Base-by-base conservation (phyloP, 1,284 basidiomycete species). In the Abortiporus biennis region DNA sequence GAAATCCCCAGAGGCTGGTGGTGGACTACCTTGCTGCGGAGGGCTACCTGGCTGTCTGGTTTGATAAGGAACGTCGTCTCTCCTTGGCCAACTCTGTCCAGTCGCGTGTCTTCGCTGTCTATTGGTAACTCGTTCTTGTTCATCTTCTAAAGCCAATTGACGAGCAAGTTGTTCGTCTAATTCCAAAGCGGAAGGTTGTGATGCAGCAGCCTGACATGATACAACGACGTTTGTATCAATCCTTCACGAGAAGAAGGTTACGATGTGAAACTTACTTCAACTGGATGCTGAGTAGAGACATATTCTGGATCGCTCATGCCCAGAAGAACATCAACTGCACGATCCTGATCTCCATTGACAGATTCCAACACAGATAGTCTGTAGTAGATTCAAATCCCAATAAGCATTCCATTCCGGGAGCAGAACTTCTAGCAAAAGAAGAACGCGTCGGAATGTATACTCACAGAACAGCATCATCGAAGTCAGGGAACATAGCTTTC, bases 251-350 rank as follows among this genome's bases (percentile, higher is more conserved):
- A 15, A 35, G 11, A 47, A 21, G 13, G 29, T 15, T 25, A 29
- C 0, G 24, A 20, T 29, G 24, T 21, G 16, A 21, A 6, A 34
- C n/a, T 36, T 20, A 29, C 27, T 49, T 59, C 55, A n/a, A 46
- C 47, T 0, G 56, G 53, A 2, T 48, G 45, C 3, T 52, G 46
- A 9, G 58, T 48, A 0, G 71, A 61, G 19, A 70, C 69, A 55
- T 83, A 87, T 4, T 79, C 71, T 1, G 86, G 87, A 63, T 90
- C 87, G 58, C 72, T 86, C 86, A 90, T 90, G 6, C 80, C 80
- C 6, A 90, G 71, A 13, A 90, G 65, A 1, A 71, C 64, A 52
- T 89, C 85, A 40, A 89, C 70, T 3, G 86, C 86, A 21, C 69
- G 72, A 52, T 84, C 85, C 49, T 85, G 76, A 50, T 85, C 65